These are phyloP conservation scores for Tetrahymena thermophila DNA, from an alignment of 73 alveolate genomes.

Conservation along the genomic window DNA sequence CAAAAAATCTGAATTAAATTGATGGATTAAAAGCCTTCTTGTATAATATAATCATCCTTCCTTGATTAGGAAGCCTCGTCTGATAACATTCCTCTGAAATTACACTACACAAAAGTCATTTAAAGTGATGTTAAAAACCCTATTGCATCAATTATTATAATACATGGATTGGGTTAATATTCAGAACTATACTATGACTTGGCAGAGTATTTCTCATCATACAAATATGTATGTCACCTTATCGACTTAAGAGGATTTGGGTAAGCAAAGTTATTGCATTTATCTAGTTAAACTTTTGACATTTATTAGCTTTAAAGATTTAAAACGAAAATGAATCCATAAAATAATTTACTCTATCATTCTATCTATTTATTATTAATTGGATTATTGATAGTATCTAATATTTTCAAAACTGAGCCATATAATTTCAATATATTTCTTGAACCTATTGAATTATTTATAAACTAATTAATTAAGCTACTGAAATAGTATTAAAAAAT, in stretches of 20 bases:
- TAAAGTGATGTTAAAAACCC: neutral
- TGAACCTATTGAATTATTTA: neutral
- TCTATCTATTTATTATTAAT: too few relatives aligned
- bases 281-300: neutral
- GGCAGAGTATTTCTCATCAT: neutral
- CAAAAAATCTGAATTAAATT: neutral
- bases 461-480: too few relatives aligned
- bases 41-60: neutral
- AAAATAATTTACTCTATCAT: neutral
- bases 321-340: neutral
- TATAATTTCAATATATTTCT: neutral
- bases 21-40: neutral
- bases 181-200: neutral
- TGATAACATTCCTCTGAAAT: neutral
- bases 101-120: neutral
- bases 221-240: neutral
- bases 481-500: neutral
- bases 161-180: neutral
- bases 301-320: neutral
- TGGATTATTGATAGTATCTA: neutral
- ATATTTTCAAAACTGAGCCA: neutral
- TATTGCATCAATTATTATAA: neutral
- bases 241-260: neutral
- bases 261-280: neutral
- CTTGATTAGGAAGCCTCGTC: neutral